Evolutionary conservation across 129 eudicot species (phyloP), one percentile per base, ranked within the genome.

Genomic region (Smallanthus sonchifolius): DNA sequence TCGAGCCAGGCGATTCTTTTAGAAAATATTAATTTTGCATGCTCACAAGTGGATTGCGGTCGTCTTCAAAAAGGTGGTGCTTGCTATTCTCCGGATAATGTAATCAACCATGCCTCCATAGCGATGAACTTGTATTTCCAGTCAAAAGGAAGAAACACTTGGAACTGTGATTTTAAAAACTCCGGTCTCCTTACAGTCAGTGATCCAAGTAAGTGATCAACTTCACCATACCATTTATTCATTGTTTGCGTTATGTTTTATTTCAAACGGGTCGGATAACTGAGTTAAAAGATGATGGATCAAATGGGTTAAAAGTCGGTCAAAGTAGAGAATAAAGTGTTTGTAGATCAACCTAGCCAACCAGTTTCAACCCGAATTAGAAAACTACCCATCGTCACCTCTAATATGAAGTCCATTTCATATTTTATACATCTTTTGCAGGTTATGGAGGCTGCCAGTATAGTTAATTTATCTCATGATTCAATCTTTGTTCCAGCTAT

Each of bases 91-190:
- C 97, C 97, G 0, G 84, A 85, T 37, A 87, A 78, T 60, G 80
- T 82, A 28, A 69, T 87, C 4, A 92, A 84, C 73, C 96, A 87
- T 82, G 97, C 97, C 47, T 92, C 97, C 11, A 28, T 87, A 7
- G 97, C 87, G 55, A 92, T 92, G 96, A 92, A 92, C 65, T 84
- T 87, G 64, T 92, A 89, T 64, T 92, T 87, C 72, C 86, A 83
- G 47, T 56, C 87, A 49, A 77, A 83, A 19, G 97, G 97, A 66
- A 83, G 91, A 66, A 83, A 87, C 67, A 17, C 35, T 16, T 89
- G 87, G 91, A 87, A 85, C 54, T 92, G 96, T 59, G 48, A 92
- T 72, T 92, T 92, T 45, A 69, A 76, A 1, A 81, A 79, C 73
- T 87, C 97, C 2, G 96, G 75, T 60, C 84, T 92, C 10, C 20